phyloP scores from a whole-genome alignment of 345 rosid genomes.

The Erysimum cheiranthoides region DNA sequence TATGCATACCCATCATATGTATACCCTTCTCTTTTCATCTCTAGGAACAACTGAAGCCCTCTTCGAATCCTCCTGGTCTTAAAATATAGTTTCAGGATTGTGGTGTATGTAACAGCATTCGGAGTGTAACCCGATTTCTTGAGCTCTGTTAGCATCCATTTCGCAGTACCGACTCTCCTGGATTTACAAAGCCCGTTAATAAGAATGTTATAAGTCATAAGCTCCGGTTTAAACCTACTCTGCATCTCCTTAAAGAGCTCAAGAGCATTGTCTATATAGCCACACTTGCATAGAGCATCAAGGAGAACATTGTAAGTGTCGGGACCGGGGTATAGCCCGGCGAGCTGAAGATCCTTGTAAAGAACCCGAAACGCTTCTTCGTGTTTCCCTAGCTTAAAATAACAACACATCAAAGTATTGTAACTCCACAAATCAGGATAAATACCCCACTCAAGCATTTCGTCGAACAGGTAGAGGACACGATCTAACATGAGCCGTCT shows the following conservation, averaged over 20 bases:
- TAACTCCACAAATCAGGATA: constrained; percentile 84
- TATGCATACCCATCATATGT: constrained; percentile 84
- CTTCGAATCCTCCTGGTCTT: constrained; percentile 58
- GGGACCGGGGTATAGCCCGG: constrained; percentile 46
- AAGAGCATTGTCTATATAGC: constrained; percentile 58
- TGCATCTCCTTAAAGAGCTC: constrained; percentile 60
- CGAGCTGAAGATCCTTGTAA: constrained; percentile 47
- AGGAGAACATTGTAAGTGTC: constrained; percentile 74
- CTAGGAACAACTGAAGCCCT: constrained; percentile 62
- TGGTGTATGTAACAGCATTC: constrained; percentile 73
- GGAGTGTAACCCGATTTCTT: constrained; percentile 58
- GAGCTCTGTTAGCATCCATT: constrained; percentile 64
- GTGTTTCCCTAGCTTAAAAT: constrained; percentile 67
- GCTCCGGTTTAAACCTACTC: constrained; percentile 58
- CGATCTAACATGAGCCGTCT: constrained; percentile 48
- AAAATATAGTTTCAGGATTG: constrained; percentile 69
- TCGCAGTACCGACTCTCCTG: constrained; percentile 58
- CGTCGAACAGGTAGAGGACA: constrained; percentile 73
- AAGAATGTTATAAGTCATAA: constrained; percentile 74
- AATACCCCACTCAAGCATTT: constrained; percentile 70
- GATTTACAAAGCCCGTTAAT: constrained; percentile 77
- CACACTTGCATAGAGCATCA: constrained; percentile 81
- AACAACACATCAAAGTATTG: constrained; percentile 79
- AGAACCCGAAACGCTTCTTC: constrained; percentile 70
- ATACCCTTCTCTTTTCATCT: constrained; percentile 68